Conservation (phyloP, 1,139 yeast genomes). For the Magnusiomyces fungicola region DNA sequence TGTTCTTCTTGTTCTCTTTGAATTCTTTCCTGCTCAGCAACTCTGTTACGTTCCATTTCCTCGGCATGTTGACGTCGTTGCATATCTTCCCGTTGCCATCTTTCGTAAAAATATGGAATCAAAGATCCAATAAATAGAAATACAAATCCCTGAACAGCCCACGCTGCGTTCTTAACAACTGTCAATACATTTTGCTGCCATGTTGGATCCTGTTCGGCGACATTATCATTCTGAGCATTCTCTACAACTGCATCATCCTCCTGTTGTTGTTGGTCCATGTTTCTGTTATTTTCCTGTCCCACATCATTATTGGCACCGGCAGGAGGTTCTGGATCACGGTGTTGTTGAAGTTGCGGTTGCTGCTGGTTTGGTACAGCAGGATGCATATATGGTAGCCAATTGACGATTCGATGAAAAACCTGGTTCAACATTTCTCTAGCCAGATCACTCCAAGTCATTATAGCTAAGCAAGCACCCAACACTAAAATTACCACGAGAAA, state of each 20-base stretch:
- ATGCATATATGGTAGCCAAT: background rate
- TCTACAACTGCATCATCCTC: no score
- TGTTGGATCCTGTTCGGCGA: no score
- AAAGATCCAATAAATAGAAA: conserved; percentile 22
- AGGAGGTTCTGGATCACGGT: background rate
- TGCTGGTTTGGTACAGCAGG: conserved; percentile 1
- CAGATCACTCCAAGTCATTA: background rate
- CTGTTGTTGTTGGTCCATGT: no score
- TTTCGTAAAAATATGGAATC: conserved; percentile 22
- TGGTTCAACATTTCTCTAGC: background rate
- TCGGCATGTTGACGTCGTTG: conserved; percentile 17
- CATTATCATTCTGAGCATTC: no score
- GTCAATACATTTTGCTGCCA: background rate
- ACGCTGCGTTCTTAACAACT: conserved; percentile 1
- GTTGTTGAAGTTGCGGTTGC: background rate
- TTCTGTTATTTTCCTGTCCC: no score
- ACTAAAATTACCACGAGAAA: background rate
- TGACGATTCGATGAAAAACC: background rate
- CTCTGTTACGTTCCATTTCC: background rate
- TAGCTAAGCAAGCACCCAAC: background rate
- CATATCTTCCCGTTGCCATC: conserved; percentile 23
- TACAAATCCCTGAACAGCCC: conserved; percentile 6
- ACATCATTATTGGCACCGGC: no score
- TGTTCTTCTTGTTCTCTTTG: background rate
- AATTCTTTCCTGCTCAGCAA: background rate